These are phyloP conservation scores for Rhizopus stolonifer DNA, from an alignment of 371 early-diverging fungal species.

Conservation along the genomic window DNA sequence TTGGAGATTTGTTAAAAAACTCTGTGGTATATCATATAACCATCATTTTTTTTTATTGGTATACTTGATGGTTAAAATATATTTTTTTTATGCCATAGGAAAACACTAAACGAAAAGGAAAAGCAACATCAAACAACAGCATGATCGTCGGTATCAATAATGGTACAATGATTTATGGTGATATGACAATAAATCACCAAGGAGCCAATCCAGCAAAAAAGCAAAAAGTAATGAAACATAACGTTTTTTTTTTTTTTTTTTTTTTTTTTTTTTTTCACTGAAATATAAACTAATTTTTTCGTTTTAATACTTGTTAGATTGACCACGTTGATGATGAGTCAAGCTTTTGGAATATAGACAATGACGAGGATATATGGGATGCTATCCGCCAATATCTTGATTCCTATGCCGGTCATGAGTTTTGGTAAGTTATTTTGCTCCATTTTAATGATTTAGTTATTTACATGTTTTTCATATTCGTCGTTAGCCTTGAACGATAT, in stretches of 20 bases:
- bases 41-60: no score
- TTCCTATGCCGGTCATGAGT: slow-evolving; percentile 5
- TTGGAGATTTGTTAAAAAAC: no score
- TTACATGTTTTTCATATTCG: no score
- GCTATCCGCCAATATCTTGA: slow-evolving; percentile 8
- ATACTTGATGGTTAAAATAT: no score
- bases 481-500: slow-evolving; percentile 6
- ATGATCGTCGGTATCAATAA: background rate
- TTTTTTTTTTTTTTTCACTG: no score
- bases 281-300: no score
- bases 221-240: no score
- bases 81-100: background rate
- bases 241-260: no score
- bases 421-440: no score
- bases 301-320: no score
- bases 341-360: background rate
- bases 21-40: no score
- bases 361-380: background rate
- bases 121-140: background rate
- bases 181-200: background rate
- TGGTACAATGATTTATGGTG: background rate
- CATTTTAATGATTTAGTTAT: no score
- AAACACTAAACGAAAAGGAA: background rate
- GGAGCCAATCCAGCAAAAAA: background rate
- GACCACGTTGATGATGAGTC: background rate